Evolutionary conservation across 2,329 filamentous ascomycete genomes (phyloP).

Genomic region (Fusarium sp.): DNA sequence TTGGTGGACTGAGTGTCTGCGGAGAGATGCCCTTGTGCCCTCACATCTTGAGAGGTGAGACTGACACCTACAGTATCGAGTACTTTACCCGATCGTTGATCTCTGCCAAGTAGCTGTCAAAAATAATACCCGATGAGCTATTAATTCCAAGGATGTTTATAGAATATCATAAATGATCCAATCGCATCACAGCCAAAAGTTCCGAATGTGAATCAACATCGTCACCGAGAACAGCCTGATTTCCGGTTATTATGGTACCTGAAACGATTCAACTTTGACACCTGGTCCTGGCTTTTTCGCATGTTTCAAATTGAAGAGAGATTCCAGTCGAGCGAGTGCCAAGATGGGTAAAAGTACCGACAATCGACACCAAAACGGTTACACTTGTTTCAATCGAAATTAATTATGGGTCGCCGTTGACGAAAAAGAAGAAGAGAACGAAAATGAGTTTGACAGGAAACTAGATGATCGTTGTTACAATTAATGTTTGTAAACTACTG

Average conservation of each 20-base stretch:
- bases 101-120: not conserved
- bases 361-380: not conserved
- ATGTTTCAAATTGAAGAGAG: conserved; percentile 11
- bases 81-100: not conserved
- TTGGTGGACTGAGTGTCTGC: not conserved
- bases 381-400: conserved; percentile 19
- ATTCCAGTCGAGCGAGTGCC: not conserved
- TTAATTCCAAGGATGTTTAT: not conserved
- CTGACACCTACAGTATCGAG: not conserved
- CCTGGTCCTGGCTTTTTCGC: not conserved
- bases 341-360: conserved; percentile 6
- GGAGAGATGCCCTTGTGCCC: not conserved
- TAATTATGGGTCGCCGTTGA: not conserved
- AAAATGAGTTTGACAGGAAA: not conserved
- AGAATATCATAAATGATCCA: not conserved
- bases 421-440: not conserved
- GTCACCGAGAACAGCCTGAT: conserved; percentile 9
- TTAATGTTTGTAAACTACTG: not conserved
- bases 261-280: conserved; percentile 13
- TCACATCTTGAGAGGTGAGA: not conserved
- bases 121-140: not conserved
- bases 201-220: not conserved
- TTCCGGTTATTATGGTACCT: conserved; percentile 4
- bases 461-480: not conserved
- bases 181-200: not conserved